A percentile compares a stretch with the other conserved stretches of the same genome.
Conservation (phyloP, 2,329 filamentous ascomycete species). For the Grosmannia penicillata region DNA sequence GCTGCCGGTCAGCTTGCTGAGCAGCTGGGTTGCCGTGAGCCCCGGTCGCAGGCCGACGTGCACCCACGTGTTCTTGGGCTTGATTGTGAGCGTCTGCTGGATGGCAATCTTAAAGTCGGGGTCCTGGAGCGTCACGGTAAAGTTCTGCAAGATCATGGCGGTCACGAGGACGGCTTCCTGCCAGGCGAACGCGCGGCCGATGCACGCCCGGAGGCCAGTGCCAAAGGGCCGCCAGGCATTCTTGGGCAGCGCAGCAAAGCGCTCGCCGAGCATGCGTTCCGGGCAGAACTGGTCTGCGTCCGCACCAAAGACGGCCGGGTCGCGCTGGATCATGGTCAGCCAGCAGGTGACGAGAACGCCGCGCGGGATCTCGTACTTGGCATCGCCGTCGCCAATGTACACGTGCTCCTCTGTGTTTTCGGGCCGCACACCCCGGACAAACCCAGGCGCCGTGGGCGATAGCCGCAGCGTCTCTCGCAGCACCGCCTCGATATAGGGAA, state of each 20-base stretch:
- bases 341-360: conserved; percentile 28
- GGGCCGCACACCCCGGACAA: conserved; percentile 20
- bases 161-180: conserved; percentile 31
- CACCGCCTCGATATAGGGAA: conserved; percentile 37
- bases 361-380: conserved; percentile 34
- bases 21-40: conserved; percentile 17
- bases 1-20: conserved; percentile 5
- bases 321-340: conserved; percentile 35
- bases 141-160: conserved; percentile 51
- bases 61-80: conserved; percentile 46
- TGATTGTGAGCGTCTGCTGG: conserved; percentile 40
- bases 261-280: conserved; percentile 46
- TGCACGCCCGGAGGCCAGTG: conserved; percentile 35
- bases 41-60: conserved; percentile 36
- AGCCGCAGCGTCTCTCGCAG: conserved; percentile 40
- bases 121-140: conserved; percentile 48
- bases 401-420: conserved; percentile 27
- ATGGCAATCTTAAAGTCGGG: conserved; percentile 40
- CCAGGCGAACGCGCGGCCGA: conserved; percentile 38
- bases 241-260: conserved; percentile 22
- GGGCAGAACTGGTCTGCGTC: conserved; percentile 43
- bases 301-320: conserved; percentile 39
- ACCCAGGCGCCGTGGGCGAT: conserved; percentile 31
- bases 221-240: conserved; percentile 33
- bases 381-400: conserved; percentile 21